Evolutionary conservation across 768 basidiomycete genomes (phyloP), one percentile per base, ranked within the genome.

Genomic region (Trichaptum fuscoviolaceum): DNA sequence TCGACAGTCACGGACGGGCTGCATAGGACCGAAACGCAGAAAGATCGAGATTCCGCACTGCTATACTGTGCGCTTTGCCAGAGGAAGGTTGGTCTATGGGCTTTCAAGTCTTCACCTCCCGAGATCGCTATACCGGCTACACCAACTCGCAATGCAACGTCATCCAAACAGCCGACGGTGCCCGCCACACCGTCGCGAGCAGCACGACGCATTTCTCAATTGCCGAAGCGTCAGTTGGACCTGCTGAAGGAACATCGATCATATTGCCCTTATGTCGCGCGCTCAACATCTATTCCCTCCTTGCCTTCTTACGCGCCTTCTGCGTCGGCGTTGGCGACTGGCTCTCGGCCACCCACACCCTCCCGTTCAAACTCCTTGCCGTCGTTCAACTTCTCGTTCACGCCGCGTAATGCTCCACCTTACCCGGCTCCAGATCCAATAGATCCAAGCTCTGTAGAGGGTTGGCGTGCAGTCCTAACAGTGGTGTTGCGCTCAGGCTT

Each of bases 251-350:
- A 95, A 75, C 93, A 94, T 73, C 84, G 92, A 27, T 89, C 90
- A 2, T 92, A 91, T 70, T 94, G 93, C 70, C 92, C 92, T n/a
- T 94, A 92, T 68, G 84, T 91, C 30, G 87, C 89, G 36, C 83
- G 84, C 17, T 90, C 90, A 7, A 91, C 89, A 2, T 71, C 80
- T 1, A 79, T 91, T 12, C 89, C 89, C 4, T 83, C 86, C 1
- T 74, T 87, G 9, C 82, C 85, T 12, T 72, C 71, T 52, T 52
- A 58, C 66, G 64, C 24, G 61, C 70, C 27, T 23, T 52, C 34
- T 66, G 65, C 35, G 8, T 64, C 26, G 20, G 17, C 72, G 70
- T 15, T 65, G 64, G 63, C 18, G 63, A 57, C 24, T n/a, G 62
- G 63, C 64, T 58, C 42, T 20, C 64, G 52, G 62, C 35, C 67